Evolutionary conservation across 805 yeast species (phyloP).

Genomic region (Saccharomyces jurei): DNA sequence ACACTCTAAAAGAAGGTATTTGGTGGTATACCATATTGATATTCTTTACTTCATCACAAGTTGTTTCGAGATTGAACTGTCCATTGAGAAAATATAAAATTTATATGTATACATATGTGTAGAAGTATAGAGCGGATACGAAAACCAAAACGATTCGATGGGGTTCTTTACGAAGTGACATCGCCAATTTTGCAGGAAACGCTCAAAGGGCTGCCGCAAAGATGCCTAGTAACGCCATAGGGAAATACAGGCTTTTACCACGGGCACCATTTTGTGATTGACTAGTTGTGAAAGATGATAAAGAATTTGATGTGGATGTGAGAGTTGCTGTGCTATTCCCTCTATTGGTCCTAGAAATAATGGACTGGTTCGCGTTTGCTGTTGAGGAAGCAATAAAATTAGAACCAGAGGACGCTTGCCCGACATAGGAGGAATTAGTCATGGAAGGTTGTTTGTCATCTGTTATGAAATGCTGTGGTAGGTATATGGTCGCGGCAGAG

Average conservation of each 20-base stretch:
- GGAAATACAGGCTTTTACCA: neutral
- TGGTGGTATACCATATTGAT: neutral
- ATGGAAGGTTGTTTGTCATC: neutral
- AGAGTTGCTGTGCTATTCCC: neutral
- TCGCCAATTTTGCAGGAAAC: neutral
- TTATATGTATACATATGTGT: neutral
- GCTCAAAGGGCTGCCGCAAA: neutral
- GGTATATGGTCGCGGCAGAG: conserved; percentile 15
- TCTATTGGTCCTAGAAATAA: neutral
- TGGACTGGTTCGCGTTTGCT: neutral
- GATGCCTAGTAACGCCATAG: neutral
- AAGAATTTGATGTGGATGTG: neutral
- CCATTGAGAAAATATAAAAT: neutral
- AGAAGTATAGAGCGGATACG: neutral
- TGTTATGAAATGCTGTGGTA: conserved; percentile 21
- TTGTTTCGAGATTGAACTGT: neutral
- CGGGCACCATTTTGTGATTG: neutral
- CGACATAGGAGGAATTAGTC: neutral
- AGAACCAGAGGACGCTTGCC: neutral
- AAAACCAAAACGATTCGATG: neutral
- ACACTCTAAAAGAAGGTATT: neutral
- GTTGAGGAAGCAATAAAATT: neutral
- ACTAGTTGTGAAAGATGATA: neutral
- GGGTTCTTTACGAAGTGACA: neutral
- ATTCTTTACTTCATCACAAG: neutral